Percentiles rank a stretch among this genome's conserved stretches.
These are phyloP conservation scores for Cichorium intybus DNA, from an alignment of 140 eudicot species.

Conservation along the genomic window DNA sequence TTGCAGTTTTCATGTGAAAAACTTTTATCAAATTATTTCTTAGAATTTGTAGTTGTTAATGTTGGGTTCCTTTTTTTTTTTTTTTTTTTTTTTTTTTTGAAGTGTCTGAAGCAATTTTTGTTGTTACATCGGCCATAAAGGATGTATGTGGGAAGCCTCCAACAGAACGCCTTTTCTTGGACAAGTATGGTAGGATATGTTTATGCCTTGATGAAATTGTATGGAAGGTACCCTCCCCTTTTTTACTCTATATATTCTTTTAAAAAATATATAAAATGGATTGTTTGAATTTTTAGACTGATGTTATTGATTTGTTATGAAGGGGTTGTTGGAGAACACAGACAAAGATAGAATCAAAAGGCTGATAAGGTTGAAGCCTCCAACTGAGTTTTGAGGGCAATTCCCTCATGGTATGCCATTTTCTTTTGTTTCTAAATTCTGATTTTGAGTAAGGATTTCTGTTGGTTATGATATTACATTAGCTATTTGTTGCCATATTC, in stretches of 20 bases:
- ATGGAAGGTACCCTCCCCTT: slow-evolving; percentile 62
- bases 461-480: slow-evolving; percentile 5
- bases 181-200: slow-evolving; percentile 97
- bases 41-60: background rate
- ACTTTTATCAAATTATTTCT: background rate
- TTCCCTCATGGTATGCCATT: slow-evolving; percentile 16
- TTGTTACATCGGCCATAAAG: slow-evolving; percentile 83
- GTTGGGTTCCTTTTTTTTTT: slow-evolving; percentile 8
- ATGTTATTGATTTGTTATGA: slow-evolving; percentile 6
- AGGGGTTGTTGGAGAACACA: slow-evolving; percentile 96
- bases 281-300: background rate
- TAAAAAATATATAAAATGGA: background rate
- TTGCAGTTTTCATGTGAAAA: no score
- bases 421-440: slow-evolving; percentile 3
- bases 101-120: slow-evolving; percentile 95
- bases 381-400: slow-evolving; percentile 63
- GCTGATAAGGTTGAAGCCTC: slow-evolving; percentile 87
- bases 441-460: background rate
- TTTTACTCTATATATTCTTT: slow-evolving; percentile 5
- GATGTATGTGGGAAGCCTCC: slow-evolving; percentile 98
- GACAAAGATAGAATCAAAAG: slow-evolving; percentile 94
- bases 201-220: slow-evolving; percentile 96
- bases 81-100: slow-evolving; percentile 13
- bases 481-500: background rate
- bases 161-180: slow-evolving; percentile 89